Evolutionary conservation across 1,139 yeast genomes (phyloP).

Genomic region (Yarrowia galli): DNA sequence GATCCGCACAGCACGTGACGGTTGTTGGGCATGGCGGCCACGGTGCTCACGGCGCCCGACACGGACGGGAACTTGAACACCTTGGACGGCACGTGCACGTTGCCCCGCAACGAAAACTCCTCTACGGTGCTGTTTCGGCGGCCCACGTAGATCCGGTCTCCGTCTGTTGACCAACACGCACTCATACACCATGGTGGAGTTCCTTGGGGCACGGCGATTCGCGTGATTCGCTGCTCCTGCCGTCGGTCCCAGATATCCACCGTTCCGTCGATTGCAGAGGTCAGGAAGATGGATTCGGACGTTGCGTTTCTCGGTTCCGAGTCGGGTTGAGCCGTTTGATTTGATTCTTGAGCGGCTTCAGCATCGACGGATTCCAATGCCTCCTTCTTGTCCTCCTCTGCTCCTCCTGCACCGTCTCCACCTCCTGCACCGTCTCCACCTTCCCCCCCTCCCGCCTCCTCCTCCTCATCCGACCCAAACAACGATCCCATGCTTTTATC

Average conservation of each 20-base stretch:
- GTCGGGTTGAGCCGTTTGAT: background rate
- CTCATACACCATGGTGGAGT: constrained; percentile 94
- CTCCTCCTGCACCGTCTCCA: constrained; percentile 22
- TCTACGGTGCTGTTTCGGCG: constrained; percentile 90
- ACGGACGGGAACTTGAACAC: constrained; percentile 79
- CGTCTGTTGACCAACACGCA: constrained; percentile 87
- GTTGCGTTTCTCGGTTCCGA: constrained; percentile 39
- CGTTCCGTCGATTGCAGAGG: constrained; percentile 86
- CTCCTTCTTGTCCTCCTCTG: constrained; percentile 15
- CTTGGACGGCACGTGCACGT: constrained; percentile 60
- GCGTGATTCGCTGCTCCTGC: constrained; percentile 57
- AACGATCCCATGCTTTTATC: constrained; percentile 65
- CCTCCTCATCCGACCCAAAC: constrained; percentile 79
- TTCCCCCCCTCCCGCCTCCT: constrained; percentile 19
- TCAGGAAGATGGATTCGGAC: constrained; percentile 72
- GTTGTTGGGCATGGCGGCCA: constrained; percentile 81
- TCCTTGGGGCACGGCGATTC: constrained; percentile 66
- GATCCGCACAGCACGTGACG: constrained; percentile 87
- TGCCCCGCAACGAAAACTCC: constrained; percentile 76
- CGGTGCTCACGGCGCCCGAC: constrained; percentile 89
- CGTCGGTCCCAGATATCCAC: constrained; percentile 86
- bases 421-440: constrained; percentile 49
- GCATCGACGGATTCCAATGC: constrained; percentile 1
- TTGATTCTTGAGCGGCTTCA: constrained; percentile 6
- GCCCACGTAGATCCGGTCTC: constrained; percentile 81